phyloP scores from a whole-genome alignment of 2,329 filamentous ascomycete species.

The Thyridium curvatum region DNA sequence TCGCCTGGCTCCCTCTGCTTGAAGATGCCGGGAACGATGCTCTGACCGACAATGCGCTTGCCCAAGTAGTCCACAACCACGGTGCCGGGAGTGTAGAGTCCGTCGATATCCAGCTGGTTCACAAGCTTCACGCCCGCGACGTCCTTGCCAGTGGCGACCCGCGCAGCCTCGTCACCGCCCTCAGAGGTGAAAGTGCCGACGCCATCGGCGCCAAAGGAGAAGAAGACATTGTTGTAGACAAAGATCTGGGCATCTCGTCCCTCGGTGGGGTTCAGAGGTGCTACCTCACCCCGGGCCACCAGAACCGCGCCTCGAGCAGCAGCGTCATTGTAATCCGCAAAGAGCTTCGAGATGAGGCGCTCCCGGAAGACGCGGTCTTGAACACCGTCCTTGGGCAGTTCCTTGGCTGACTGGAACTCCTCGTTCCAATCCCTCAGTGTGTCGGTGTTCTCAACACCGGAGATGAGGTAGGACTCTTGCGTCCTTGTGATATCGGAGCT shows the following conservation, averaged over 20 bases:
- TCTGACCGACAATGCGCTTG: slow-evolving; percentile 95
- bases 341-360: slow-evolving; percentile 87
- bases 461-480: slow-evolving; percentile 86
- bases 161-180: slow-evolving; percentile 91
- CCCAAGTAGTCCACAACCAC: slow-evolving; percentile 96
- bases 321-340: slow-evolving; percentile 95
- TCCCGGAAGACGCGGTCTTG: slow-evolving; percentile 96
- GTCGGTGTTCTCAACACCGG: slow-evolving; percentile 88
- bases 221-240: slow-evolving; percentile 99
- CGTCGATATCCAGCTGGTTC: slow-evolving; percentile 93
- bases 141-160: slow-evolving; percentile 94
- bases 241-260: slow-evolving; percentile 92
- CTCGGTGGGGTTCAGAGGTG: slow-evolving; percentile 92
- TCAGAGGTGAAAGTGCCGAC: slow-evolving; percentile 96
- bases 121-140: slow-evolving; percentile 90
- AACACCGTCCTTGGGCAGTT: slow-evolving; percentile 87
- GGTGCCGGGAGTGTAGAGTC: slow-evolving; percentile 90
- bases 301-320: slow-evolving; percentile 87
- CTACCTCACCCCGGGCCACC: slow-evolving; percentile 86
- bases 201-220: slow-evolving; percentile 95
- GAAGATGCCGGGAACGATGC: slow-evolving; percentile 97
- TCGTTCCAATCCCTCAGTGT: slow-evolving; percentile 98
- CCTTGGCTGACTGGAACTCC: slow-evolving; percentile 94
- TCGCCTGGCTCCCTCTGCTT: slow-evolving; percentile 96
- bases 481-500: slow-evolving; percentile 79